Evolutionary conservation across 2,329 filamentous ascomycete species (phyloP), one percentile per base, ranked within the genome.

Genomic region (Fusarium nelsonii): DNA sequence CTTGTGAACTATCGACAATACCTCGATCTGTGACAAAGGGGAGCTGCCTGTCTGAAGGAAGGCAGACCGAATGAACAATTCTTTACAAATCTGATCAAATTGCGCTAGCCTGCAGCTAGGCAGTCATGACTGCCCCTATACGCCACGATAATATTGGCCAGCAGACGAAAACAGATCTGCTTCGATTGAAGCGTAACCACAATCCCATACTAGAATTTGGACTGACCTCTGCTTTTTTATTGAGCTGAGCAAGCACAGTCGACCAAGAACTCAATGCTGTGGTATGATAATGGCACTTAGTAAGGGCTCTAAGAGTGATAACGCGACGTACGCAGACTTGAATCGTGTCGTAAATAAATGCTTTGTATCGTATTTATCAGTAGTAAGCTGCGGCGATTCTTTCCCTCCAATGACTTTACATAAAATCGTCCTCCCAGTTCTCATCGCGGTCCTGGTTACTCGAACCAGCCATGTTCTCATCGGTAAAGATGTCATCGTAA

Each of bases 371-470:
- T n/a, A 45, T 32, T 39, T 18, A 10, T 20, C 12, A 18, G 16
- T n/a, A 46, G 12, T 39, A 14, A 15, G 0, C 4, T 18, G 15
- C 3, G 20, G 16, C 10, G 14, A 7, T 34, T 12, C 6, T n/a
- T 20, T 15, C 7, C 4, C 8, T 23, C n/a, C 20, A 6, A n/a
- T 3, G 36, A 32, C 7, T 46, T 67, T 86, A 95, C 93, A 97
- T 97, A 76, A 99, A 99, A 76, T 99, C 95, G 62, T 97, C 94
- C 76, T 93, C 87, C 82, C 92, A 94, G 77, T 92, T 84, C 63
- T 89, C 87, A 67, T 87, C 85, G 15, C 93, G 88, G 75, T 97
- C 90, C 80, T 97, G 92, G 80, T 99, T 99, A 82, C 91, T 97
- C 57, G 89, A 89, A 23, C 80, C 82, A 43, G 89, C 89, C 82